phyloP scores from a whole-genome alignment of 805 yeast genomes.

The Saturnispora zaruensis region DNA sequence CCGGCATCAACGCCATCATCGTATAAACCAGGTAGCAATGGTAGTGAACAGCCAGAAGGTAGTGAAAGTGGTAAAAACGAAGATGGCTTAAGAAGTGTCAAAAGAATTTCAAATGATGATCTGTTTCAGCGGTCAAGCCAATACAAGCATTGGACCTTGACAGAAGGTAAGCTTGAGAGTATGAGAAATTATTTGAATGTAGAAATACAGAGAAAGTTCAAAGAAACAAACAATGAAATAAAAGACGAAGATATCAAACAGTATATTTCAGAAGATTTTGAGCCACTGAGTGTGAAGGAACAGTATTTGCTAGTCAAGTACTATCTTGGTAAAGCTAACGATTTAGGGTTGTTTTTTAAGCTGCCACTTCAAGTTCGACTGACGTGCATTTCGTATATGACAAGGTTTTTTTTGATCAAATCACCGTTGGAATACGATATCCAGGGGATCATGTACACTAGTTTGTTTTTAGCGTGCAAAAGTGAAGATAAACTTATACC shows the following conservation, averaged over 20 bases:
- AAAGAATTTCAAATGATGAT: conserved; percentile 61
- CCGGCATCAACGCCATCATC: neutral
- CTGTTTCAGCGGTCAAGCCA: conserved; percentile 82
- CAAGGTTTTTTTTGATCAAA: conserved; percentile 69
- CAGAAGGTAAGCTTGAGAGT: conserved; percentile 44
- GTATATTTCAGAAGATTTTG: conserved; percentile 34
- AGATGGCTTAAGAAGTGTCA: neutral
- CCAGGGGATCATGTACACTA: conserved; percentile 65
- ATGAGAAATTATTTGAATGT: conserved; percentile 44
- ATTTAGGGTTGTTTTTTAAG: conserved; percentile 61
- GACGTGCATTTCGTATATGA: conserved; percentile 77
- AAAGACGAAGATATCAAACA: conserved; percentile 16
- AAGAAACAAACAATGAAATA: conserved; percentile 14
- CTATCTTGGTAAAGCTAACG: conserved; percentile 64
- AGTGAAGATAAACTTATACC: conserved; percentile 86
- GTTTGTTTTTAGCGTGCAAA: conserved; percentile 86
- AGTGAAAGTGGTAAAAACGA: neutral
- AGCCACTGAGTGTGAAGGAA: conserved; percentile 43
- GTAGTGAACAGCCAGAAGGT: neutral
- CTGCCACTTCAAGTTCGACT: conserved; percentile 85
- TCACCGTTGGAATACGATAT: conserved; percentile 88
- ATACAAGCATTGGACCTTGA: conserved; percentile 78
- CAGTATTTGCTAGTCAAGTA: conserved; percentile 60
- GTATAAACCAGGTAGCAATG: neutral
- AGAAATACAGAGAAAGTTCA: conserved; percentile 33